Evolutionary conservation across 371 early-diverging fungal species (phyloP), one percentile per base, ranked within the genome.

Genomic region (Mucor saturninus): DNA sequence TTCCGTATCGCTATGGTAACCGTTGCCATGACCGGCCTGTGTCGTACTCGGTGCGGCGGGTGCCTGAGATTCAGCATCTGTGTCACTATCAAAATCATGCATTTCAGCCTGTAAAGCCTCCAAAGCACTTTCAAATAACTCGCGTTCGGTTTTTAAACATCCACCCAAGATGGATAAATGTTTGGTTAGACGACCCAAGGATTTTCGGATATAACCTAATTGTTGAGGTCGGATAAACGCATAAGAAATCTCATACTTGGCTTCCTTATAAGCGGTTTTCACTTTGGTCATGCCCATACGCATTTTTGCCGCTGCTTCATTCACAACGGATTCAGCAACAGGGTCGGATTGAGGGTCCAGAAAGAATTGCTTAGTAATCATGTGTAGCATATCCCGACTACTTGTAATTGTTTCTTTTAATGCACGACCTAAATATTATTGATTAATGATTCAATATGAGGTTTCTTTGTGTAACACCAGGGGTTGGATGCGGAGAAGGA

Each of bases 231-330:
- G 73, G 28, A 79, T 68, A 56, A 70, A 80, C 2, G 80, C 65
- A 54, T 75, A 72, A 0, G 83, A 83, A 9, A 79, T 61, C 60
- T 83, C 83, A 39, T 80, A 80, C 51, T 79, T 79, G 6, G 83
- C 76, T 54, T 83, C 83, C 0, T 64, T 63, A 40, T 83, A 83
- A 4, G 80, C 80, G 8, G 77, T 54, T 39, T 78, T 76, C 13
- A 83, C 78, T 54, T 83, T 79, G 26, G 77, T 70, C 71, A 78
- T 75, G 2, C 76, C 76, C 2, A 53, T 62, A 37, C 83, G 59
- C 75, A 79, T 75, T 26, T 72, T 72, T 10, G 65, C 64, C 0
- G 77, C 67, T 13, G 72, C 59, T 32, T 57, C 66, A 56, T 77
- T 69, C 1, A 79, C 73, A 0, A 64, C 68, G 3, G 74, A 71